Evolutionary conservation across 352 stramenopile species (phyloP).

Genomic region (Globisporangium solare): DNA sequence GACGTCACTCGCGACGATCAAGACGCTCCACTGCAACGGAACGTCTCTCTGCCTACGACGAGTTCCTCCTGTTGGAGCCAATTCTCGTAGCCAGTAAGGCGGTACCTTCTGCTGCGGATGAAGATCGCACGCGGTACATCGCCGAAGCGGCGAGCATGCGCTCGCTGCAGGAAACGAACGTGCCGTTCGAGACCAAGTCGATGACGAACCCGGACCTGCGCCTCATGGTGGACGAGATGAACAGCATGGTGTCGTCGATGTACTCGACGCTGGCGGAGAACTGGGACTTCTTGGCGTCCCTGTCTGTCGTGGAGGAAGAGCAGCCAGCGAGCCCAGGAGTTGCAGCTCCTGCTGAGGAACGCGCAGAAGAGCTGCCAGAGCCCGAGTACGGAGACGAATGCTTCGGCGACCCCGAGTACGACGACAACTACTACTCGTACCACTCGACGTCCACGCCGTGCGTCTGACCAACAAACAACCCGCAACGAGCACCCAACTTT

Average conservation of each 20-base stretch:
- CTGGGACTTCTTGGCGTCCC: slow-evolving; percentile 14
- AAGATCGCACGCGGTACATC: slow-evolving; percentile 6
- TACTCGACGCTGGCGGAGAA: slow-evolving; percentile 9
- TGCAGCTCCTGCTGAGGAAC: not conserved
- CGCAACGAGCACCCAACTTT: no score
- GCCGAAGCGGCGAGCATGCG: slow-evolving; percentile 8
- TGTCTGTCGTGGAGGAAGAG: slow-evolving; percentile 6
- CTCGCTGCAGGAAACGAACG: slow-evolving; percentile 1
- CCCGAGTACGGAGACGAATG: slow-evolving; percentile 12
- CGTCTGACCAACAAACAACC: slow-evolving; percentile 4
- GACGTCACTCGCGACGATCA: slow-evolving; percentile 9
- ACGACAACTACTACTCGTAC: slow-evolving; percentile 18
- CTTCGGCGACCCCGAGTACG: slow-evolving; percentile 12
- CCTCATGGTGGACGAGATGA: slow-evolving; percentile 18
- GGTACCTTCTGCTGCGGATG: not conserved
- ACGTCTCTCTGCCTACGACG: slow-evolving; percentile 9
- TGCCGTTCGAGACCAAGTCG: slow-evolving; percentile 4
- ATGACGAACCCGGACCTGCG: slow-evolving; percentile 14
- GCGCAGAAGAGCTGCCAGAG: slow-evolving; percentile 6
- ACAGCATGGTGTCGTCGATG: slow-evolving; percentile 10
- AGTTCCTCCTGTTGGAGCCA: slow-evolving; percentile 12
- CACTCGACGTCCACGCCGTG: slow-evolving; percentile 13
- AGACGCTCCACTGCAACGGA: slow-evolving; percentile 10
- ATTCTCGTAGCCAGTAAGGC: slow-evolving; percentile 1
- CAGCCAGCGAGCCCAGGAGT: not conserved